Base-by-base conservation (phyloP, 352 stramenopile species). In the Globisporangium polare region DNA sequence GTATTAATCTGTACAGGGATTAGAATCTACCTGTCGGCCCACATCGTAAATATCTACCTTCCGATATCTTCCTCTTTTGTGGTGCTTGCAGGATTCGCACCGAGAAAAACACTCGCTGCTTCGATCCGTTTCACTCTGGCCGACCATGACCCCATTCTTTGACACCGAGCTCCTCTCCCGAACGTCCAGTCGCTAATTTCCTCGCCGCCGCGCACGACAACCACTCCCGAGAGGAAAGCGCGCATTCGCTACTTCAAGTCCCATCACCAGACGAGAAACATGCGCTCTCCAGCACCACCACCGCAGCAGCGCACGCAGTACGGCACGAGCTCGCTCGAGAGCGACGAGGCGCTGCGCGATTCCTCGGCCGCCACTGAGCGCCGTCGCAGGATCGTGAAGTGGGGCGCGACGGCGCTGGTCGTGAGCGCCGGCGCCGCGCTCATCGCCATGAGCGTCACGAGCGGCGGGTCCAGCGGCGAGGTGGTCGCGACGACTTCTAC, bases 331-430 rank as follows among this genome's bases (percentile, higher is more conserved):
- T 73, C 73, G 35, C 65, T 79, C 47, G 60, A 42, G 45, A 61
- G 61, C 43, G 50, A 67, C 43, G 58, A 67, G 29, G 53, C 46
- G 20, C 65, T 74, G 15, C 29, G 50, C 4, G 47, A 24, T 18
- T 39, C 12, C 22, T 26, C 20, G 12, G 29, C 45, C 1, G 22
- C 49, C n/a, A 37, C 64, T n/a, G 53, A 61, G 6, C 72, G 69
- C 12, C 73, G 73, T n/a, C 63, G 68, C 57, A 52, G 50, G 37
- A 35, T 65, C 37, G 53, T 77, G 29, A 66, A 63, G 12, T 75
- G 60, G 63, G 62, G 66, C 31, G 43, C 66, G 26, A 74, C 70
- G 5, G 70, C 64, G 43, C 56, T 80, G 43, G 69, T 69, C 10
- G 57, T 69, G 26, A 51, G 49, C 47, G 71, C 62, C 4, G 71